Conservation (phyloP, 75 land plant genomes). For the Cryptomeria japonica region DNA sequence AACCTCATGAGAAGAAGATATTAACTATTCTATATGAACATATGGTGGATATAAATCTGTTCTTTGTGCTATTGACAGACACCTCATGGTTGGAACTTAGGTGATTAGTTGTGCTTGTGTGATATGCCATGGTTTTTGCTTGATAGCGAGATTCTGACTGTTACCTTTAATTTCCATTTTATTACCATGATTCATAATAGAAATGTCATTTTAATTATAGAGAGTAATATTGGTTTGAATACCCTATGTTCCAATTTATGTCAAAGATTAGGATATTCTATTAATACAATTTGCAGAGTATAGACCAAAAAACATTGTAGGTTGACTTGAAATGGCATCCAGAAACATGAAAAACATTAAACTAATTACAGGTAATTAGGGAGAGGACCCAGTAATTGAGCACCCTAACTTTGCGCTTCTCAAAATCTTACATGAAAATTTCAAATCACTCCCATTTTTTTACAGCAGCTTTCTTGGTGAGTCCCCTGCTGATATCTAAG, state of each 20-base stretch:
- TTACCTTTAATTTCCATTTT: not conserved
- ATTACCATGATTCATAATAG: not conserved
- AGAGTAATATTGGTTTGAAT: not conserved
- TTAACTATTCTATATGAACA: not conserved
- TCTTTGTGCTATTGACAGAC: not conserved
- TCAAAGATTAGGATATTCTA: not conserved
- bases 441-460: no score
- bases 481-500: no score
- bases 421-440: no score
- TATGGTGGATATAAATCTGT: not conserved
- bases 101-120: not conserved
- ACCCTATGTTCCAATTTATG: not conserved
- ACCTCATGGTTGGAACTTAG: not conserved
- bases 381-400: no score
- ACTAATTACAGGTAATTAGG: no score
- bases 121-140: not conserved
- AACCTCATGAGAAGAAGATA: not conserved
- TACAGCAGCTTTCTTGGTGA: no score
- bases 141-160: not conserved
- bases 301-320: not conserved
- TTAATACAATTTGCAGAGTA: not conserved
- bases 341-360: no score
- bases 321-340: no score
- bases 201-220: not conserved
- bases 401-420: no score